phyloP scores from a whole-genome alignment of 2,329 filamentous ascomycete genomes.

The Aureobasidium sp. region DNA sequence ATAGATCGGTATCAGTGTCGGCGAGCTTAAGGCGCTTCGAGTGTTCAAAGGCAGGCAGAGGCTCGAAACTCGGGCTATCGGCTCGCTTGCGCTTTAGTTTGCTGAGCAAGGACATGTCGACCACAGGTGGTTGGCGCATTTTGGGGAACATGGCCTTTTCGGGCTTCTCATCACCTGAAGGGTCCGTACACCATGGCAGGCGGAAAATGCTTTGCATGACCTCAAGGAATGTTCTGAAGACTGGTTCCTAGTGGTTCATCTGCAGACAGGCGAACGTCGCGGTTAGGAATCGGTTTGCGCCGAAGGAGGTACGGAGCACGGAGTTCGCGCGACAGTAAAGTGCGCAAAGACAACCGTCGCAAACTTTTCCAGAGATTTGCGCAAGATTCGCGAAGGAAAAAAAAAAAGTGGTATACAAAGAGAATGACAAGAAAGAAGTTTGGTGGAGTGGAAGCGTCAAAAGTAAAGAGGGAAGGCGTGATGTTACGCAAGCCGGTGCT shows the following conservation, averaged over 20 bases:
- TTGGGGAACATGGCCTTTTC: constrained; percentile 34
- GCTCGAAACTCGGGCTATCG: constrained; percentile 35
- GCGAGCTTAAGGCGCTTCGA: constrained; percentile 24
- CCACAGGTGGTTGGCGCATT: constrained; percentile 35
- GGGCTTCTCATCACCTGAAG: constrained; percentile 34
- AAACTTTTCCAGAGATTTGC: background rate
- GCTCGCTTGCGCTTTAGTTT: constrained; percentile 52
- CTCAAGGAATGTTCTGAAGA: constrained; percentile 2
- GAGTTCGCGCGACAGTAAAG: constrained; percentile 10
- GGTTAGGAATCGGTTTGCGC: constrained; percentile 1
- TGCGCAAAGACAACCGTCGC: background rate
- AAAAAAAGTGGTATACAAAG: background rate
- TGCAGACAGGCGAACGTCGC: background rate
- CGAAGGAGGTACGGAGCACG: background rate
- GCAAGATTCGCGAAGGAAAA: background rate
- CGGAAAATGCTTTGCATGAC: constrained; percentile 44
- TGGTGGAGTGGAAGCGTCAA: background rate
- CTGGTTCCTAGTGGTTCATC: background rate
- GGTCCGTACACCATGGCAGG: constrained; percentile 38
- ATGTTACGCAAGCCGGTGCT: constrained; percentile 2
- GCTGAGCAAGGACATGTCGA: constrained; percentile 39
- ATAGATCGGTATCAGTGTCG: constrained; percentile 9
- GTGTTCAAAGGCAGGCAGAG: constrained; percentile 18
- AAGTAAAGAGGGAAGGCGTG: constrained; percentile 8
- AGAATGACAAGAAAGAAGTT: constrained; percentile 4